These are phyloP conservation scores for Claviceps arundinis DNA, from an alignment of 2,329 filamentous ascomycete species.

Conservation along the genomic window DNA sequence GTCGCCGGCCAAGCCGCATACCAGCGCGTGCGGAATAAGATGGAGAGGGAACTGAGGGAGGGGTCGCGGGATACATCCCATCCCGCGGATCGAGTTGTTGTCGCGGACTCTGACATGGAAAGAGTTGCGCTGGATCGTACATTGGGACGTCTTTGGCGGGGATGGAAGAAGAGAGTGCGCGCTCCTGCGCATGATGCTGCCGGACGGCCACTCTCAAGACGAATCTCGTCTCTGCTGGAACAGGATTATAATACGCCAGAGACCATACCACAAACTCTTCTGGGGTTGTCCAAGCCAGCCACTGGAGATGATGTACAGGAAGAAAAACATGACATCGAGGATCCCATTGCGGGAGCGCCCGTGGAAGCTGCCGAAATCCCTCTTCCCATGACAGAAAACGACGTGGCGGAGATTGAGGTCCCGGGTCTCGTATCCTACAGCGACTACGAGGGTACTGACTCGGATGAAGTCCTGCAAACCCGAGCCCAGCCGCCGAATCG, in stretches of 20 bases:
- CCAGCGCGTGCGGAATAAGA: conserved; percentile 46
- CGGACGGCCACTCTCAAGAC: conserved; percentile 35
- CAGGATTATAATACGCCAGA: conserved; percentile 18
- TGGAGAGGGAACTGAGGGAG: conserved; percentile 45
- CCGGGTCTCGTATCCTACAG: conserved; percentile 51
- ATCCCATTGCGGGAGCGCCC: conserved; percentile 16
- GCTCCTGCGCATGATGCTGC: conserved; percentile 36
- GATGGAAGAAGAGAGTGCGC: conserved; percentile 81
- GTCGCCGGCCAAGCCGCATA: conserved; percentile 76
- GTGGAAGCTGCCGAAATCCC: conserved; percentile 37
- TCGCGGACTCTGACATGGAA: conserved; percentile 87
- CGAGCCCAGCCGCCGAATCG: conserved; percentile 16
- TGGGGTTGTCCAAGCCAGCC: conserved; percentile 9
- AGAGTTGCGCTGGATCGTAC: conserved; percentile 82
- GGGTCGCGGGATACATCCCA: conserved; percentile 32
- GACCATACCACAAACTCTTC: conserved; percentile 21
- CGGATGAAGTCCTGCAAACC: conserved; percentile 14
- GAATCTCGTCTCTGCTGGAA: conserved; percentile 22
- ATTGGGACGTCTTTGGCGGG: conserved; percentile 79
- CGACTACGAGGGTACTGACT: conserved; percentile 45
- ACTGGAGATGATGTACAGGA: conserved; percentile 4
- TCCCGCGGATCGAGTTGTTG: conserved; percentile 54
- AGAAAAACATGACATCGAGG: conserved; percentile 9
- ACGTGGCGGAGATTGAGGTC: conserved; percentile 70
- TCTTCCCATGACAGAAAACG: conserved; percentile 52